phyloP scores from a whole-genome alignment of 1,284 basidiomycete species.

The Moesziomyces parantarcticus region DNA sequence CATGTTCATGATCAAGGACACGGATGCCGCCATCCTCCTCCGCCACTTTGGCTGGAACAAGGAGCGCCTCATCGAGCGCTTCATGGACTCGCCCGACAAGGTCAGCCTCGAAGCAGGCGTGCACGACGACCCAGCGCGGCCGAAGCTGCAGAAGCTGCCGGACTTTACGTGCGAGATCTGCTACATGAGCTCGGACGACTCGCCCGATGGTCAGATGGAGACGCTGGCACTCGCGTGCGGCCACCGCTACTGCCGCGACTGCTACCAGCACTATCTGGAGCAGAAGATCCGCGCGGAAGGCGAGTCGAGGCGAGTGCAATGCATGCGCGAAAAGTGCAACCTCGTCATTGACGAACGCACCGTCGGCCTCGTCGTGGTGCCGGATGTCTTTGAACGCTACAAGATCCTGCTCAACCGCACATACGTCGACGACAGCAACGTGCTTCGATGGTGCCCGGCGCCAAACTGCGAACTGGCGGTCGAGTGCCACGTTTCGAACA shows the following conservation, averaged over 20 bases:
- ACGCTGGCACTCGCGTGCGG: conserved; percentile 63
- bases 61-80: conserved; percentile 77
- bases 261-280: conserved; percentile 85
- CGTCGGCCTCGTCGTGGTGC: conserved; percentile 57
- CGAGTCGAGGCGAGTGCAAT: conserved; percentile 82
- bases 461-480: conserved; percentile 80
- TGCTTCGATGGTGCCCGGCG: conserved; percentile 89
- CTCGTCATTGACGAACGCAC: conserved; percentile 73
- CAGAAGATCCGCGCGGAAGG: conserved; percentile 91
- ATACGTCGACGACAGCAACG: conserved; percentile 85
- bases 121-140: conserved; percentile 49
- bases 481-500: conserved; percentile 78
- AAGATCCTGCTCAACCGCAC: conserved; percentile 87
- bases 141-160: conserved; percentile 41
- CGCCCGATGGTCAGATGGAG: conserved; percentile 47
- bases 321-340: conserved; percentile 91
- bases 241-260: conserved; percentile 71
- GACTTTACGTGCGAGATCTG: conserved; percentile 66
- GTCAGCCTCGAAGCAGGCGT: conserved; percentile 64
- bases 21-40: conserved; percentile 79
- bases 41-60: conserved; percentile 93
- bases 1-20: conserved; percentile 64
- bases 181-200: conserved; percentile 57
- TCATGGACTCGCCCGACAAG: conserved; percentile 64
- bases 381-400: conserved; percentile 72